Percentiles rank a stretch among this genome's conserved stretches.
Evolutionary conservation across 495 filamentous ascomycete species (phyloP).

Genomic region (Sphaerosporella brunnea): DNA sequence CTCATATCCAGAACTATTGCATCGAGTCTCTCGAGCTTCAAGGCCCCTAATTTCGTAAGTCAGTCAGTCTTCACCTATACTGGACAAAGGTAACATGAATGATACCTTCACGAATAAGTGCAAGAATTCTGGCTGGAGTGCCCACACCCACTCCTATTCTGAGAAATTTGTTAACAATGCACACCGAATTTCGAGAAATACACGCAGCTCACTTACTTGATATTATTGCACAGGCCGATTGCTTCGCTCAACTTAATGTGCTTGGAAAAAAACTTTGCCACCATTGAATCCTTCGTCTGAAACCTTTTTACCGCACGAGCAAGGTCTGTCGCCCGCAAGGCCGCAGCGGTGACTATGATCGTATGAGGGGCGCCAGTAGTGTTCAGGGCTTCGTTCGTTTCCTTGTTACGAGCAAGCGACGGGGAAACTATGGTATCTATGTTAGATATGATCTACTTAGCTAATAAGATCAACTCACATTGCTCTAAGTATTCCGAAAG

Average conservation of each 20-base stretch:
- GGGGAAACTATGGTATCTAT: background rate
- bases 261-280: slow-evolving; percentile 92
- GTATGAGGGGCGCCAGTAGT: slow-evolving; percentile 70
- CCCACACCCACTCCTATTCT: slow-evolving; percentile 75
- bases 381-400: slow-evolving; percentile 38
- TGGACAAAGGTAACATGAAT: background rate
- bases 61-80: background rate
- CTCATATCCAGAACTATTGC: slow-evolving; percentile 77
- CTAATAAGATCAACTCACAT: background rate
- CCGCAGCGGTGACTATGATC: slow-evolving; percentile 60
- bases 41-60: slow-evolving; percentile 34
- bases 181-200: too few species aligned
- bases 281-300: slow-evolving; percentile 52
- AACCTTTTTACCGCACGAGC: slow-evolving; percentile 57
- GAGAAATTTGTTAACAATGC: too few species aligned
- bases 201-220: background rate
- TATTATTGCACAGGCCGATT: slow-evolving; percentile 51
- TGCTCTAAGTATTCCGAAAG: slow-evolving; percentile 61
- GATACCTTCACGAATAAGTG: slow-evolving; percentile 37
- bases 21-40: slow-evolving; percentile 50
- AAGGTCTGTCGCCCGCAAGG: slow-evolving; percentile 61
- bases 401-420: background rate
- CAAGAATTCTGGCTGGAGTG: slow-evolving; percentile 64
- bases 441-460: background rate
- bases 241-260: slow-evolving; percentile 90